Evolutionary conservation across 192 early-diverging fungal genomes (phyloP), one percentile per base, ranked within the genome.

Genomic region (Coemansia sp.): DNA sequence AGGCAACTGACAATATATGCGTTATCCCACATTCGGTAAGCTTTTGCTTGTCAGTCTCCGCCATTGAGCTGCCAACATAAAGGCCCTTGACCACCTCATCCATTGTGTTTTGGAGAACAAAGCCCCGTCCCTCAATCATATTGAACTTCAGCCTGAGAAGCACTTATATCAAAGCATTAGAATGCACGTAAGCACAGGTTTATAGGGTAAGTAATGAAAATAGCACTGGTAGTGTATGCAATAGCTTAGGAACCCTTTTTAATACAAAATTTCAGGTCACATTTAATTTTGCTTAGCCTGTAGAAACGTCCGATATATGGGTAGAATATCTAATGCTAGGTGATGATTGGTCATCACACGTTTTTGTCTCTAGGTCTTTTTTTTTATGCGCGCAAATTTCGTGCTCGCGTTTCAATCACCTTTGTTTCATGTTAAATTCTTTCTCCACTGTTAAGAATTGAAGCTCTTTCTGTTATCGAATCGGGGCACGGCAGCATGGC

Each of bases 11-110:
- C 23, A 83, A 59, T 30, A 83, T 71, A 34, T 83, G 81, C 4
- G 81, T 83, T 22, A 83, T 69, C 28, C 73, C 55, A 52, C 56
- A 49, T 19, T 65, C 58, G 12, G 52, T 30, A 52, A 82, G 67
- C 54, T 62, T 68, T 23, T 60, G 54, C 48, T 62, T 52, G 70
- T 82, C 74, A 7, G 63, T 60, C 51, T 82, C 79, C 14, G 79
- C 79, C 74, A 77, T 76, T 22, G 79, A 51, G 71, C 79, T 82
- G 64, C 79, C 79, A 5, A 82, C 74, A n/a, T 69, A 82, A 27
- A 82, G 64, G 31, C 79, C 74, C 38, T 69, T 67, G 18, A 27
- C 51, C 28, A 82, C 59, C 32, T 73, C 56, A 67, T 82, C 68
- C 79, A 82, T 82, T 7, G 70, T 77, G 54, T 76, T 62, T 23